Evolutionary conservation across 2,329 filamentous ascomycete genomes (phyloP).

Genomic region (Trichoderma koningiopsis): DNA sequence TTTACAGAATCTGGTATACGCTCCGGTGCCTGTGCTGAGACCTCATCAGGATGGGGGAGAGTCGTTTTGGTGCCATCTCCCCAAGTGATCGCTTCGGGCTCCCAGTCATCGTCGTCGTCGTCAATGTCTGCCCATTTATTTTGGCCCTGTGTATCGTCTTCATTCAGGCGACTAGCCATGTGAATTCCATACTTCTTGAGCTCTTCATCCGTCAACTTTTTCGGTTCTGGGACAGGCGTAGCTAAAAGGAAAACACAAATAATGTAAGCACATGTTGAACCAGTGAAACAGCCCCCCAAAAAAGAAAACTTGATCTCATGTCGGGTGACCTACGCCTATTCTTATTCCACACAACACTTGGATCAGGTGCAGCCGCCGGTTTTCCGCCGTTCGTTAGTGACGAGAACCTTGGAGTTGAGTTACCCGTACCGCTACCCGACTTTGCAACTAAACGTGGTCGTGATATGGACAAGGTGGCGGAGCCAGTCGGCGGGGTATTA

Average conservation of each 20-base stretch:
- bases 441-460: conserved; percentile 78
- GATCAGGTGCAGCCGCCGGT: conserved; percentile 64
- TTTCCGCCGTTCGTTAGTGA: conserved; percentile 59
- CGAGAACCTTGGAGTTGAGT: conserved; percentile 49
- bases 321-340: conserved; percentile 68
- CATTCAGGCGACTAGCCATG: conserved; percentile 74
- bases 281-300: conserved; percentile 29
- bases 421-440: conserved; percentile 62
- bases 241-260: conserved; percentile 44
- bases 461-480: conserved; percentile 53
- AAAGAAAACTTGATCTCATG: background rate
- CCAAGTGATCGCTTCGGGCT: conserved; percentile 83
- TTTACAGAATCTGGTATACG: conserved; percentile 32
- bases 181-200: conserved; percentile 86
- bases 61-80: conserved; percentile 84
- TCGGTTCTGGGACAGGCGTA: conserved; percentile 67
- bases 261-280: conserved; percentile 24
- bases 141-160: conserved; percentile 73
- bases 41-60: conserved; percentile 64
- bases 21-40: conserved; percentile 35
- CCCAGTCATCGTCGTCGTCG: conserved; percentile 86
- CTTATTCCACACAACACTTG: conserved; percentile 83
- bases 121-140: conserved; percentile 90
- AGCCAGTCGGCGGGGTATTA: conserved; percentile 49
- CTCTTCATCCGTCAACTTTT: conserved; percentile 85